These are phyloP conservation scores for Datura wrightii DNA, from an alignment of 257 asterid species.

Conservation along the genomic window DNA sequence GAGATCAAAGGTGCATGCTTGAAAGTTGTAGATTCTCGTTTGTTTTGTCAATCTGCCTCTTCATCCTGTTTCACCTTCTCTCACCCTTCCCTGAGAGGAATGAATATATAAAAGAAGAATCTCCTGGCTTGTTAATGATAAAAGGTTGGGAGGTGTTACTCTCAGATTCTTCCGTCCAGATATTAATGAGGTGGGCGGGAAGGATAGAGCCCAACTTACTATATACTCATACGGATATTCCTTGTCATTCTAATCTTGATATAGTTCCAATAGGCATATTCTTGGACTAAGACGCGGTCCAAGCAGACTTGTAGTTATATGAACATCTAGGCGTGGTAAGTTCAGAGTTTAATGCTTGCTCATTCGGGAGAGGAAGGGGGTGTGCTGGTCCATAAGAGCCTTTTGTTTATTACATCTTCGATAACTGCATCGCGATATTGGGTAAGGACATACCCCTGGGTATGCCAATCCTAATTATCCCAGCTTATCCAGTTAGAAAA, in stretches of 20 bases:
- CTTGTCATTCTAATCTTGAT: no score
- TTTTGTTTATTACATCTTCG: not conserved
- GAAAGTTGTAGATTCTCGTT: not conserved
- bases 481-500: slow-evolving; percentile 6
- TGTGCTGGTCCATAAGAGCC: not conserved
- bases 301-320: not conserved
- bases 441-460: not conserved
- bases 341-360: not conserved
- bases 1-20: not conserved
- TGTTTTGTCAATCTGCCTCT: not conserved
- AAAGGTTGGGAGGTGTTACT: not conserved
- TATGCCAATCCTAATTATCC: not conserved
- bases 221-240: no score
- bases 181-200: no score
- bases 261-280: no score
- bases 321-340: not conserved
- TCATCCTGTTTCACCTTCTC: not conserved
- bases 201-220: no score
- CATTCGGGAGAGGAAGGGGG: not conserved
- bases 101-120: not conserved
- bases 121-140: not conserved
- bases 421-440: not conserved
- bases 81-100: not conserved
- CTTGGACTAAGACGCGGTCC: not conserved
- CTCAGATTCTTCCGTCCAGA: no score